Conservation (phyloP, 768 basidiomycete genomes). For the Hygrophorus pudorinus region DNA sequence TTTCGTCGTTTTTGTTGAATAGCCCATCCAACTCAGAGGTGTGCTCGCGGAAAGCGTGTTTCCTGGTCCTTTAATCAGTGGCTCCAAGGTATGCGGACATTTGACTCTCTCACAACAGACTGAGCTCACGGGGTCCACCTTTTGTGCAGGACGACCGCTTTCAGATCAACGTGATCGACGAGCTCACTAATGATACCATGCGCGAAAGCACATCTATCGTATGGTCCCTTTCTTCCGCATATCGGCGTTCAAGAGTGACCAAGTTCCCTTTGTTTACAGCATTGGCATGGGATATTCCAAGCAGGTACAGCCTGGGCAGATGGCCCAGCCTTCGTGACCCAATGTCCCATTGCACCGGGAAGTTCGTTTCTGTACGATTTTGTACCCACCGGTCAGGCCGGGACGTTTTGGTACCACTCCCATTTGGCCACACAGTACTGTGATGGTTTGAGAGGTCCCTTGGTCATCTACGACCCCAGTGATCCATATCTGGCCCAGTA, state of each 20-base stretch:
- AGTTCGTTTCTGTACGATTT: slow-evolving; percentile 33
- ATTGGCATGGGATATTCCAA: slow-evolving; percentile 27
- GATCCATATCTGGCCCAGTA: slow-evolving; percentile 33
- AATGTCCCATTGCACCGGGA: slow-evolving; percentile 34
- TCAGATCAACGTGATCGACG: slow-evolving; percentile 30
- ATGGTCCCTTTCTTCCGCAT: slow-evolving; percentile 7
- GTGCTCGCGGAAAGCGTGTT: slow-evolving; percentile 20
- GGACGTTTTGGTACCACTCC: slow-evolving; percentile 36
- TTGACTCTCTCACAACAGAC: not conserved
- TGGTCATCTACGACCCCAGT: slow-evolving; percentile 35
- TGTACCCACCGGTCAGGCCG: slow-evolving; percentile 26
- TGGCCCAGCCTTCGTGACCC: slow-evolving; percentile 16
- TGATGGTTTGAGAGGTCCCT: slow-evolving; percentile 32
- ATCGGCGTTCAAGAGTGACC: not conserved
- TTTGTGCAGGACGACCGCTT: slow-evolving; percentile 27
- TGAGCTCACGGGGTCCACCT: not conserved
- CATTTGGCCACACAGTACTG: slow-evolving; percentile 18
- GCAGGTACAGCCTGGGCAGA: slow-evolving; percentile 22
- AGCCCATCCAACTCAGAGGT: slow-evolving; percentile 7
- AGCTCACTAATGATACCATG: slow-evolving; percentile 27
- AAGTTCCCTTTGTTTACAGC: slow-evolving; percentile 11
- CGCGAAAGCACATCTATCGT: slow-evolving; percentile 31
- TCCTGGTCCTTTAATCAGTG: slow-evolving; percentile 25
- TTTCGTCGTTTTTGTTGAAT: not conserved
- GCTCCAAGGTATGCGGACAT: slow-evolving; percentile 20